Percentiles rank a stretch among this genome's conserved stretches.
Conservation (phyloP, 2,329 filamentous ascomycete species). For the Huntiella omanensis region DNA sequence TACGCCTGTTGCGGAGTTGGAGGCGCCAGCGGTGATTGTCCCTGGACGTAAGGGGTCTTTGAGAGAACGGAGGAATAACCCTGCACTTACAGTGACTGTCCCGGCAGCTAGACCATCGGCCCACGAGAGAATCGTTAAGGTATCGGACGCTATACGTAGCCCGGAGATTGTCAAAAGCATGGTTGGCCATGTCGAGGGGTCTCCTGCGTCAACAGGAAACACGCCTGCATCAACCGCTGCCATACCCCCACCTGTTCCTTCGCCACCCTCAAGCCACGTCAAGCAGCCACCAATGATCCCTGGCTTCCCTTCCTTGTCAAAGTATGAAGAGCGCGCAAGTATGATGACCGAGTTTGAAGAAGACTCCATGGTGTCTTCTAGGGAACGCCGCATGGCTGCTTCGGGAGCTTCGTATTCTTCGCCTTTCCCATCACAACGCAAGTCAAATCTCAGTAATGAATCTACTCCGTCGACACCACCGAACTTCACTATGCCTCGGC, state of each 20-base stretch:
- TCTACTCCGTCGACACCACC: no score
- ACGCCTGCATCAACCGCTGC: neutral
- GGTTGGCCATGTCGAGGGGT: no score
- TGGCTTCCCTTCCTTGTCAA: neutral
- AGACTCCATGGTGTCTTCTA: conserved; percentile 20
- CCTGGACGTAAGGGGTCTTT: conserved; percentile 8
- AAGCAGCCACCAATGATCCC: neutral
- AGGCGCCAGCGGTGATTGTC: neutral
- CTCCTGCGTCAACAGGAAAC: no score
- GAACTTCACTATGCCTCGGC: no score
- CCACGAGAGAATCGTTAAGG: conserved; percentile 4
- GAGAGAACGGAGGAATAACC: neutral
- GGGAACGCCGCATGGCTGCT: conserved; percentile 23
- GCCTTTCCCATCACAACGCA: neutral
- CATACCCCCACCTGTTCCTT: neutral
- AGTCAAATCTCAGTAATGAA: no score
- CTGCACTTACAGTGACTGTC: conserved; percentile 1
- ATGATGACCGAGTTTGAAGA: conserved; percentile 34
- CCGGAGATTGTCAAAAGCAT: no score
- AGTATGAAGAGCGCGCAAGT: conserved; percentile 21
- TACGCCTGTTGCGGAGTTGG: neutral
- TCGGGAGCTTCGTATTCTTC: conserved; percentile 19
- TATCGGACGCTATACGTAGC: neutral
- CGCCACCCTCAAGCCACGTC: neutral
- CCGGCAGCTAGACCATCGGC: neutral